Evolutionary conservation across 768 basidiomycete genomes (phyloP).

Genomic region (Hypholoma sublateritium): DNA sequence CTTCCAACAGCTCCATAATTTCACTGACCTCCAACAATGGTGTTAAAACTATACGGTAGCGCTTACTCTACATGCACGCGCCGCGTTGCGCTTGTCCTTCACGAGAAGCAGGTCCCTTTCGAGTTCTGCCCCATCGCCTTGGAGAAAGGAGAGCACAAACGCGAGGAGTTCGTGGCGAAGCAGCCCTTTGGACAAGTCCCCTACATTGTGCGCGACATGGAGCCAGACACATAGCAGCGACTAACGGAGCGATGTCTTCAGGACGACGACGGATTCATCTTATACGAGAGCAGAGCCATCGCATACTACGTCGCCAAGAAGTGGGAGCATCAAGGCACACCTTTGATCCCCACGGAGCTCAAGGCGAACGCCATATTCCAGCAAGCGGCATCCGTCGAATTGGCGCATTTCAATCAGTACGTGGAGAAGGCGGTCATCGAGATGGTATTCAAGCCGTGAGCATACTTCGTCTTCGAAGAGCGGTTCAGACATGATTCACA

Average conservation of each 20-base stretch:
- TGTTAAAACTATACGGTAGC: background rate
- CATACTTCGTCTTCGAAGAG: background rate
- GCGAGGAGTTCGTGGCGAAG: conserved; percentile 35
- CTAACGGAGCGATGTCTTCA: conserved; percentile 13
- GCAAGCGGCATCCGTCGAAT: conserved; percentile 52
- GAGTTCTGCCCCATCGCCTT: conserved; percentile 47
- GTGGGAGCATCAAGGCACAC: conserved; percentile 48
- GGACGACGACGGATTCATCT: conserved; percentile 59
- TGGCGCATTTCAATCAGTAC: conserved; percentile 45
- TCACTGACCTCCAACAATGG: background rate
- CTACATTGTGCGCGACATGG: conserved; percentile 36
- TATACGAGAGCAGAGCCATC: conserved; percentile 67
- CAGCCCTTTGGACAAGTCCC: conserved; percentile 72
- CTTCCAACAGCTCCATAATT: too few species aligned
- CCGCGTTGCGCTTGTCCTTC: background rate
- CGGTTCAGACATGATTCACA: background rate
- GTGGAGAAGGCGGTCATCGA: conserved; percentile 42
- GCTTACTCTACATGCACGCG: background rate
- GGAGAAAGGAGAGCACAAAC: conserved; percentile 45
- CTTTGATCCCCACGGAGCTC: conserved; percentile 50
- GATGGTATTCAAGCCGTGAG: conserved; percentile 52
- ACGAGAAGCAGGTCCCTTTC: conserved; percentile 40
- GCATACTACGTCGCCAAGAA: conserved; percentile 57
- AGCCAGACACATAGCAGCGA: background rate
- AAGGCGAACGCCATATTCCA: conserved; percentile 43